Evolutionary conservation across 1,284 basidiomycete species (phyloP).

Genomic region (Moesziomyces aphidis): DNA sequence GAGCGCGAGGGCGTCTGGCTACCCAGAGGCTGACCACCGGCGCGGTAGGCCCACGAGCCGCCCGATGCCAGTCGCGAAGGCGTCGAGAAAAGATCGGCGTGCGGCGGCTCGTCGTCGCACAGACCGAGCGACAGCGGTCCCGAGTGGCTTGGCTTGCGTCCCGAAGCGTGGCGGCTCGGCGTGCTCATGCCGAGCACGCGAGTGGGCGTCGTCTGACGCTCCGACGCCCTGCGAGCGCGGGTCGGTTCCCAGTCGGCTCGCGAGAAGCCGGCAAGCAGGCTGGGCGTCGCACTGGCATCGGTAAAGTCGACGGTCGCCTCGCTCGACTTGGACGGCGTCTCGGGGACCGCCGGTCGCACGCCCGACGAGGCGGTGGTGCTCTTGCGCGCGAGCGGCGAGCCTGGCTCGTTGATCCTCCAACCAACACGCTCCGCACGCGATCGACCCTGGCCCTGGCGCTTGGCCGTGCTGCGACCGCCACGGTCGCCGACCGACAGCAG

Average conservation of each 20-base stretch:
- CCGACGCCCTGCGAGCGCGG: conserved; percentile 17
- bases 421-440: conserved; percentile 53
- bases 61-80: conserved; percentile 53
- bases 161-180: conserved; percentile 44
- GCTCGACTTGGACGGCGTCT: conserved; percentile 37
- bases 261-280: conserved; percentile 46
- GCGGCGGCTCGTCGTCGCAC: conserved; percentile 34
- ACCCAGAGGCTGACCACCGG: conserved; percentile 27
- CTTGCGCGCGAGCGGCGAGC: conserved; percentile 60
- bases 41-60: conserved; percentile 37
- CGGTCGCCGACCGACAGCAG: conserved; percentile 40
- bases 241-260: conserved; percentile 45
- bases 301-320: conserved; percentile 40
- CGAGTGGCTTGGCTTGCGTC: conserved; percentile 37
- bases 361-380: conserved; percentile 47
- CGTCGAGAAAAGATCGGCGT: conserved; percentile 58
- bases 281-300: conserved; percentile 43
- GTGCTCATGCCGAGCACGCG: conserved; percentile 41
- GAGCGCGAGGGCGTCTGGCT: conserved; percentile 47
- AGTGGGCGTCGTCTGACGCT: conserved; percentile 36
- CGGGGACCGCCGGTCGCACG: conserved; percentile 36
- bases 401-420: conserved; percentile 55
- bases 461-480: conserved; percentile 39
- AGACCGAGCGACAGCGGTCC: conserved; percentile 37
- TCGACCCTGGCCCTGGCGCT: conserved; percentile 49